Evolutionary conservation across 345 rosid species (phyloP).

Genomic region (Gossypium ekmanianum): DNA sequence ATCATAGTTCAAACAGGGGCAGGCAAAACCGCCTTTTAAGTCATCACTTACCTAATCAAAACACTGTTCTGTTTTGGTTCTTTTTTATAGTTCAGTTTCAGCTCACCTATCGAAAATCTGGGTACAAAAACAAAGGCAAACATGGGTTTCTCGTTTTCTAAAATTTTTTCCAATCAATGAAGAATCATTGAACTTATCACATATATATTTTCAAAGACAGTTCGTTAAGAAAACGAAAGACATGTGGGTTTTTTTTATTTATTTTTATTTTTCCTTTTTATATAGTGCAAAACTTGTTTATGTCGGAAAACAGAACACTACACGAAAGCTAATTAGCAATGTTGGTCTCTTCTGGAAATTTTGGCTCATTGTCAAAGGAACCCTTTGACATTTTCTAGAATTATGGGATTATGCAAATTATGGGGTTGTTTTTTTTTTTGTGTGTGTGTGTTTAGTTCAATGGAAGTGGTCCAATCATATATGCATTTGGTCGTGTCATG

Average conservation of each 20-base stretch:
- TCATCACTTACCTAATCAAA: background rate
- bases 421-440: no score
- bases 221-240: background rate
- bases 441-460: no score
- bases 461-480: no score
- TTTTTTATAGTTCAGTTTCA: background rate
- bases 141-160: background rate
- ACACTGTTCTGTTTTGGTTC: background rate
- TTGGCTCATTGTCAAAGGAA: no score
- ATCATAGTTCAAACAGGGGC: background rate
- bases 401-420: no score
- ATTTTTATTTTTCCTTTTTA: background rate
- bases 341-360: no score
- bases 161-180: background rate
- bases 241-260: background rate
- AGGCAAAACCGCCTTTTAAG: slow-evolving; percentile 1
- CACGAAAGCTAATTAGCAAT: no score
- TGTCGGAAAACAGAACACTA: no score
- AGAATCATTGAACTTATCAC: background rate
- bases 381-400: no score
- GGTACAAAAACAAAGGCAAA: background rate
- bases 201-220: background rate
- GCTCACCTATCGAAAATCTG: background rate
- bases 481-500: no score
- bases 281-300: no score